Conservation (phyloP, 2,329 filamentous ascomycete genomes). For the Colletotrichum karsti region DNA sequence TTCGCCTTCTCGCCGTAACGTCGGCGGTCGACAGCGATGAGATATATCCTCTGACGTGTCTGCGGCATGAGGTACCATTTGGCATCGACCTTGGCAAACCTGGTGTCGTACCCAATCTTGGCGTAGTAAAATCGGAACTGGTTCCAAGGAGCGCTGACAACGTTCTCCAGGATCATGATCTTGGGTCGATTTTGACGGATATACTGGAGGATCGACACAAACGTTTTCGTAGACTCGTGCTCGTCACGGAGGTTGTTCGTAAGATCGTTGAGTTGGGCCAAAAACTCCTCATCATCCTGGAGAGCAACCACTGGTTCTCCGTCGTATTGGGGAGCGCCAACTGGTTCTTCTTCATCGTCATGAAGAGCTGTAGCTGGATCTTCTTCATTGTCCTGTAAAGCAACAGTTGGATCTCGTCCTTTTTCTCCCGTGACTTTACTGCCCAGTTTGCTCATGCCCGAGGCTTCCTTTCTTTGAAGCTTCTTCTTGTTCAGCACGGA, state of each 20-base stretch:
- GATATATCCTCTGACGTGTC: slow-evolving; percentile 68
- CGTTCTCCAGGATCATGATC: slow-evolving; percentile 78
- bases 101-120: too few species aligned
- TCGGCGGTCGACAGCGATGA: slow-evolving; percentile 61
- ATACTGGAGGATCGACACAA: slow-evolving; percentile 68
- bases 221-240: slow-evolving; percentile 75
- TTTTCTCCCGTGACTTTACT: slow-evolving; percentile 52
- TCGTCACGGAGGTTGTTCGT: slow-evolving; percentile 64
- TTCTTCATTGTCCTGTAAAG: neutral
- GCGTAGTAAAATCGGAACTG: slow-evolving; percentile 50
- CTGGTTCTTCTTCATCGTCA: too few species aligned
- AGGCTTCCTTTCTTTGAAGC: slow-evolving; percentile 52
- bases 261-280: slow-evolving; percentile 40
- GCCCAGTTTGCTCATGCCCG: slow-evolving; percentile 61
- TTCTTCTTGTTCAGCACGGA: slow-evolving; percentile 67
- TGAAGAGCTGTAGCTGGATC: too few species aligned
- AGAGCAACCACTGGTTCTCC: too few species aligned
- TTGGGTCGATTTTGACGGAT: slow-evolving; percentile 62
- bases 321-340: too few species aligned
- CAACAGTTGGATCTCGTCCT: slow-evolving; percentile 29
- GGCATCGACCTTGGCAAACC: slow-evolving; percentile 53
- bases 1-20: slow-evolving; percentile 37
- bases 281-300: neutral
- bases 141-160: slow-evolving; percentile 67
- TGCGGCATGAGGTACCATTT: slow-evolving; percentile 80